Base-by-base conservation (phyloP, 2,329 filamentous ascomycete genomes). In the Diaporthe sp. region DNA sequence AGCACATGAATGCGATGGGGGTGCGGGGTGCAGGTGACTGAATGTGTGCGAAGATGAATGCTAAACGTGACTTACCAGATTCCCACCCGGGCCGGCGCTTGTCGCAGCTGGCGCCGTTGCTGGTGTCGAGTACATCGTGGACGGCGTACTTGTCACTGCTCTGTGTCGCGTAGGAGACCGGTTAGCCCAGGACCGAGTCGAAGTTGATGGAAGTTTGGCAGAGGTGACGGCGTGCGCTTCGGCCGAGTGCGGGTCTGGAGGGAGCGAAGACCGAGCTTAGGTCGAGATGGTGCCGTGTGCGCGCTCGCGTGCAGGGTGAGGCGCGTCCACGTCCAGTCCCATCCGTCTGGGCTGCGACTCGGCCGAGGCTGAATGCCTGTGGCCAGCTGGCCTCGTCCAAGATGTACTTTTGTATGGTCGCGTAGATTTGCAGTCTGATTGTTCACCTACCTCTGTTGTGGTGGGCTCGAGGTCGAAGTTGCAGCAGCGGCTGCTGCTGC, bases 391-490 rank as follows among this genome's bases (percentile, higher is more conserved):
- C 63, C 32, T 13, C 32, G n/a, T 25, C 63, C 30, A 53, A 51
- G 8, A 5, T 42, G 19, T 17, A 27, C 15, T 59, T 59, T 25
- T 13, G 22, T 19, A 19, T n/a, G 27, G 37, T 8, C 15, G 39
- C 22, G 25, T 27, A 12, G 25, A 17, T 47, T 47, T 17, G 17
- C n/a, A 37, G 2, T 42, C 22, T 39, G 53, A 3, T 55, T 39
- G 25, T 71, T 39, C 39, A 83, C 86, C 81, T 82, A 89, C 88
- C 86, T 86, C 76, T 84, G 76, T 77, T 88, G 87, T 56, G 86
- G 84, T 70, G 87, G 84, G 77, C 80, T 83, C 15, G 82, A 81
- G 25, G 83, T 80, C 37, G 82, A 82, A 75, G 25, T 58, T n/a
- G 61, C 72, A 3, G 74, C 71, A 0, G 74, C 68, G 0, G 19